phyloP scores from a whole-genome alignment of 2,329 filamentous ascomycete species.

The Xylaria sp. region DNA sequence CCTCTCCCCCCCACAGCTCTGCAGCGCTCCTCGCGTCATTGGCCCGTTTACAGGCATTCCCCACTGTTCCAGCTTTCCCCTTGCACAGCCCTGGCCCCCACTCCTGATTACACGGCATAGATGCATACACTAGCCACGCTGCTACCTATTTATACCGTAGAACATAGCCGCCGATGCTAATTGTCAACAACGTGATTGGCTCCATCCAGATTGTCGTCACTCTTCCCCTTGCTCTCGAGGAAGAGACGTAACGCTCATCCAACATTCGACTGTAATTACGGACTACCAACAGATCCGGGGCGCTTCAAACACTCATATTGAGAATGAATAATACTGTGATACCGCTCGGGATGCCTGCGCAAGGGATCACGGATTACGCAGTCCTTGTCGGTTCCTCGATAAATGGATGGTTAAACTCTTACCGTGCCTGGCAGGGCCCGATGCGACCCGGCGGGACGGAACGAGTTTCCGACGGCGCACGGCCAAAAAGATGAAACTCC shows the following conservation, averaged over 20 bases:
- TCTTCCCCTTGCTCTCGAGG: background rate
- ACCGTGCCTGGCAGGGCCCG: background rate
- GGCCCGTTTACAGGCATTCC: background rate
- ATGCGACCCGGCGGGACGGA: conserved; percentile 7
- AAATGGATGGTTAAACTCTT: background rate
- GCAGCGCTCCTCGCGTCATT: background rate
- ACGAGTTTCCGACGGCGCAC: conserved; percentile 10
- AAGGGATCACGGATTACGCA: too few species aligned
- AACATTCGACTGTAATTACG: background rate
- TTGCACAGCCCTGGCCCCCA: background rate
- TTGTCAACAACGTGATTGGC: conserved; percentile 13
- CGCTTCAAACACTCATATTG: background rate
- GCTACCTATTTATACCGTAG: background rate
- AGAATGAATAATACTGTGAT: too few species aligned
- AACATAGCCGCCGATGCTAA: conserved; percentile 12
- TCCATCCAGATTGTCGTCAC: conserved; percentile 7
- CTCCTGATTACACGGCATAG: background rate
- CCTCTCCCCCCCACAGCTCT: background rate
- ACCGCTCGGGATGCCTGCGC: too few species aligned
- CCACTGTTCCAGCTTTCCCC: background rate
- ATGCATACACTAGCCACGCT: background rate
- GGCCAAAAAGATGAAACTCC: background rate
- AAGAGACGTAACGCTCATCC: background rate
- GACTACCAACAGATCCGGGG: background rate
- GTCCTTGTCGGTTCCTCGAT: too few species aligned